phyloP scores from a whole-genome alignment of 257 asterid genomes.

The Solanum appendiculatum region DNA sequence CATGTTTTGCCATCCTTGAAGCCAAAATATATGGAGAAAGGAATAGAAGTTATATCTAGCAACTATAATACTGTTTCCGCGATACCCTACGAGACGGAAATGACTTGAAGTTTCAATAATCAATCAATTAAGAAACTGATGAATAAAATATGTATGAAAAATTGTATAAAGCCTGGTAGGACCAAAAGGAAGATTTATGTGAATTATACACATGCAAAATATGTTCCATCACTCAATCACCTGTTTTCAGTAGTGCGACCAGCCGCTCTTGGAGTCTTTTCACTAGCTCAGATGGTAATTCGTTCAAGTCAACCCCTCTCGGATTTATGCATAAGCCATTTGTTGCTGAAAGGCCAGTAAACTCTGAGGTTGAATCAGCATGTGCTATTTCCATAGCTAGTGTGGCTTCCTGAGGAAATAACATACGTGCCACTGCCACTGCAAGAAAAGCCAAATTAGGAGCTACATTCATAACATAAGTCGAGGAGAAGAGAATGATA shows the following conservation, averaged over 20 bases:
- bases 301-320: conserved; percentile 58
- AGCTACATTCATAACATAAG: background rate
- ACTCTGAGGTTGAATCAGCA: conserved; percentile 62
- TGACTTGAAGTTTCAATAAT: background rate
- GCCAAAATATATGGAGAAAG: background rate
- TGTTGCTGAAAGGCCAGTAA: conserved; percentile 54
- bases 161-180: background rate
- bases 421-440: conserved; percentile 88
- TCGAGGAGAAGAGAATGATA: background rate
- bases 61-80: background rate
- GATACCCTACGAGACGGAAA: background rate
- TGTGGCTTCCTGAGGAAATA: conserved; percentile 71
- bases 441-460: background rate
- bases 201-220: background rate
- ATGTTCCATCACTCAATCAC: conserved; percentile 13
- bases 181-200: background rate
- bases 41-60: background rate
- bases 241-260: conserved; percentile 71
- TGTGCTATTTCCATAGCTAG: conserved; percentile 80
- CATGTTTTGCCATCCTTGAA: background rate
- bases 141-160: background rate
- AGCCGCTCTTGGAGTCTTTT: conserved; percentile 57
- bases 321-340: conserved; percentile 31
- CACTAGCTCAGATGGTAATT: conserved; percentile 73
- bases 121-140: background rate